phyloP scores from a whole-genome alignment of 371 early-diverging fungal genomes.

The Vairimorpha necatrix region DNA sequence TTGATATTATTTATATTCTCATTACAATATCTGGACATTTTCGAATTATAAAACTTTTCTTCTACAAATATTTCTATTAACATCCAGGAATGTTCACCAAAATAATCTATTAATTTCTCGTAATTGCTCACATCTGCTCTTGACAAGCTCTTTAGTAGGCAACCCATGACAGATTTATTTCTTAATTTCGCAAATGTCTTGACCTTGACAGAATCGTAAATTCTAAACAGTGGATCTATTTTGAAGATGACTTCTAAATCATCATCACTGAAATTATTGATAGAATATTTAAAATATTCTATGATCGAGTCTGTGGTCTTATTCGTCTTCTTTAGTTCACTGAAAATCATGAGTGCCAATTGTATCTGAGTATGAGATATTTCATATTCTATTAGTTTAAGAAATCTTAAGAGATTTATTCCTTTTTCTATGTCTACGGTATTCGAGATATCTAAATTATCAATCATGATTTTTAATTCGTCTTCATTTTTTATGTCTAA shows the following conservation, averaged over 20 bases:
- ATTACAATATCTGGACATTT: slow-evolving; percentile 20
- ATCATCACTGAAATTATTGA: slow-evolving; percentile 13
- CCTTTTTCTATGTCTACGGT: background rate
- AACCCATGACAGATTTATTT: background rate
- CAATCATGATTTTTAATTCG: background rate
- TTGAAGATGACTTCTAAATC: slow-evolving; percentile 26
- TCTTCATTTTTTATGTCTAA: slow-evolving; percentile 3
- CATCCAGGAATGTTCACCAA: slow-evolving; percentile 27
- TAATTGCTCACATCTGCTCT: background rate
- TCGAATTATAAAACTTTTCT: background rate
- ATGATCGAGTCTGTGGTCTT: background rate
- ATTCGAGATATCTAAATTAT: background rate
- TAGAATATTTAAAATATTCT: slow-evolving; percentile 10
- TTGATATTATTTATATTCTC: slow-evolving; percentile 24
- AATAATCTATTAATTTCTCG: background rate
- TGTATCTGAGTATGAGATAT: slow-evolving; percentile 5
- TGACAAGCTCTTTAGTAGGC: slow-evolving; percentile 15
- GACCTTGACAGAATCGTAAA: background rate
- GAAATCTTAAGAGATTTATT: slow-evolving; percentile 14
- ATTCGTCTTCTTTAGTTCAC: background rate
- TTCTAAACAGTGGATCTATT: slow-evolving; percentile 25
- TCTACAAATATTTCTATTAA: slow-evolving; percentile 34
- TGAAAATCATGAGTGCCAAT: slow-evolving; percentile 18
- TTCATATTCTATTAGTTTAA: slow-evolving; percentile 12
- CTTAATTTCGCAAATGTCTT: background rate